Evolutionary conservation across 140 eudicot species (phyloP).

Genomic region (Ambrosia hybrid): DNA sequence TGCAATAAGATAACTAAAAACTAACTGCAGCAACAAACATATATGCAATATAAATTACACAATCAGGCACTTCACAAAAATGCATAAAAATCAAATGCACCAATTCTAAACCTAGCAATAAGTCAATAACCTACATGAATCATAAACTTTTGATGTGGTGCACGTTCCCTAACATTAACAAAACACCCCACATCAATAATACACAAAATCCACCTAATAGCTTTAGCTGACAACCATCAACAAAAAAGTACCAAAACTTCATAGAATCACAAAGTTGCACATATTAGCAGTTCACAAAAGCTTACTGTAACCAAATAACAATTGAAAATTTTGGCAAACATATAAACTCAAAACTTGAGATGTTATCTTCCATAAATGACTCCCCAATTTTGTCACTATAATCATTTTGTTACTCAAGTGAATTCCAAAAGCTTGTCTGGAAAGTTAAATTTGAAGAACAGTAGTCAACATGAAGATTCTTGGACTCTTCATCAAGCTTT

Average conservation of each 20-base stretch:
- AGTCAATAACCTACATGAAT: neutral
- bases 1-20: no score
- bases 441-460: conserved; percentile 23
- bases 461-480: conserved; percentile 5
- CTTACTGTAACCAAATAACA: no score
- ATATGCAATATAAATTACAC: neutral
- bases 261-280: no score
- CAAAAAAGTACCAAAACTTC: no score
- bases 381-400: conserved; percentile 17
- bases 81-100: no score
- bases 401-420: conserved; percentile 19
- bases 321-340: conserved; percentile 7
- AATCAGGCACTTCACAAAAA: neutral
- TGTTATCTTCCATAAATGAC: conserved; percentile 11
- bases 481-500: conserved; percentile 19
- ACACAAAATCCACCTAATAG: neutral
- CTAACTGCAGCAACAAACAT: no score
- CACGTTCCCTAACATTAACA: neutral
- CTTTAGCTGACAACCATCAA: neutral
- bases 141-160: conserved; percentile 10
- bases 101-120: no score
- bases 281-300: no score
- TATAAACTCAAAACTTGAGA: conserved; percentile 10
- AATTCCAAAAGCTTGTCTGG: conserved; percentile 27
- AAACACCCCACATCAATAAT: neutral